Evolutionary conservation across 352 stramenopile genomes (phyloP), one percentile per base, ranked within the genome.

Genomic region (Phytophthora pini): DNA sequence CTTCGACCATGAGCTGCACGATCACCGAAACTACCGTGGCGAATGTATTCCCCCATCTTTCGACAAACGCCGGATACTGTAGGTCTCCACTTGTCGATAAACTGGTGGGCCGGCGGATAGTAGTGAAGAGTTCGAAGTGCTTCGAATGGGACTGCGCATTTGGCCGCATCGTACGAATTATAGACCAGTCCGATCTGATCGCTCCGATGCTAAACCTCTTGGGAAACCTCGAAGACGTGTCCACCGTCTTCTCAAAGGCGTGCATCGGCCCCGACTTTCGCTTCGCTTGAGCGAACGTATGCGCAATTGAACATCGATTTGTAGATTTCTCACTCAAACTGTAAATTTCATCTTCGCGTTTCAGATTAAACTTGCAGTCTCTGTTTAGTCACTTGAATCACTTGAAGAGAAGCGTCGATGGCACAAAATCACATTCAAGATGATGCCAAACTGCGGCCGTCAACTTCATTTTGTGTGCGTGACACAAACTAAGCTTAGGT

Each of bases 81-180:
- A 38, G 26, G 7, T 49, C 26, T 3, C 24, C 38, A 2, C 51
- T 58, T 13, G 29, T 29, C 24, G 36, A 26, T 5, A 60, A 50
- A 49, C 39, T 60, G 11, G 15, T 50, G 26, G 27, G 12, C 3
- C 31, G 32, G 22, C 29, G 40, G 39, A 43, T 60, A 4, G n/a
- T 32, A 3, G 31, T 60, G 40, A 20, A 32, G n/a, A 41, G 39
- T 1, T 43, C 27, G 3, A 5, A n/a, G 5, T 39, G 26, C 4
- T 50, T 60, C 12, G 39, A 43, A 15, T 60, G 52, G 52, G 40
- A 60, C 5, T 41, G 40, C 12, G 52, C 9, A 7, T 51, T 51
- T n/a, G 26, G 27, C 12, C 31, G 52, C 12, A 20, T 60, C 12
- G 40, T 12, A 7, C 22, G 44, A 13, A 22, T 60, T 4, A 12